Evolutionary conservation across 257 asterid species (phyloP).

Genomic region (Nicotiana otophora): DNA sequence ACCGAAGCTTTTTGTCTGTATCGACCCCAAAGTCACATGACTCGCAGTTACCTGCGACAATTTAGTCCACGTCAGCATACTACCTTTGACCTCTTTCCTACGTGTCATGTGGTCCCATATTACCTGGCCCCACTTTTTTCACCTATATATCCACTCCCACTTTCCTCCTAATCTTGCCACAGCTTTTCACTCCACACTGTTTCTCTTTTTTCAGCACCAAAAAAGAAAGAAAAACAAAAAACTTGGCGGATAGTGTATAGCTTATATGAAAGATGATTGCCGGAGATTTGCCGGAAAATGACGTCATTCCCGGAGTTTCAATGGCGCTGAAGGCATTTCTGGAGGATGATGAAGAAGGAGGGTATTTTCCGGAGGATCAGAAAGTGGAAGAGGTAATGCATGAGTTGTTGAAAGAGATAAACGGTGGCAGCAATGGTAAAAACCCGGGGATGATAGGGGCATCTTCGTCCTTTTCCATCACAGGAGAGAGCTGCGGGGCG

Average conservation of each 20-base stretch:
- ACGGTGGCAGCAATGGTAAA: not conserved
- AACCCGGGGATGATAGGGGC: not conserved
- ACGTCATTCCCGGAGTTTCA: not conserved
- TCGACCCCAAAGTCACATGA: conserved; percentile 9
- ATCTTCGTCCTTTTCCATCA: not conserved
- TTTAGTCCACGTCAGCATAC: not conserved
- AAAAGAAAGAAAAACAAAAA: not conserved
- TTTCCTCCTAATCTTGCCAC: not conserved
- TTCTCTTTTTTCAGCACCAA: not conserved
- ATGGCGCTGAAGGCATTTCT: not conserved
- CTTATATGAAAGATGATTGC: not conserved
- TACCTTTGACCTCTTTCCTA: conserved; percentile 4
- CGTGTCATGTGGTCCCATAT: not conserved
- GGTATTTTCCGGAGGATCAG: not conserved
- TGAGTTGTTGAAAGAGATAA: conserved; percentile 15
- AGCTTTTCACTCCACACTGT: not conserved
- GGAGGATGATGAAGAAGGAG: conserved; percentile 9
- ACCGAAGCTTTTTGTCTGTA: conserved; percentile 5
- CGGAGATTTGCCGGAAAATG: not conserved
- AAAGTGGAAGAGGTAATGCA: conserved; percentile 16
- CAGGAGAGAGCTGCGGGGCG: conserved; percentile 14
- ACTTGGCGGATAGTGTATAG: not conserved
- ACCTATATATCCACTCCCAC: not conserved
- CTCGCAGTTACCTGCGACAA: conserved; percentile 10
- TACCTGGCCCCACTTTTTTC: not conserved